Conservation (phyloP, 805 yeast species). For the Isabelozyma pseudorhagii region DNA sequence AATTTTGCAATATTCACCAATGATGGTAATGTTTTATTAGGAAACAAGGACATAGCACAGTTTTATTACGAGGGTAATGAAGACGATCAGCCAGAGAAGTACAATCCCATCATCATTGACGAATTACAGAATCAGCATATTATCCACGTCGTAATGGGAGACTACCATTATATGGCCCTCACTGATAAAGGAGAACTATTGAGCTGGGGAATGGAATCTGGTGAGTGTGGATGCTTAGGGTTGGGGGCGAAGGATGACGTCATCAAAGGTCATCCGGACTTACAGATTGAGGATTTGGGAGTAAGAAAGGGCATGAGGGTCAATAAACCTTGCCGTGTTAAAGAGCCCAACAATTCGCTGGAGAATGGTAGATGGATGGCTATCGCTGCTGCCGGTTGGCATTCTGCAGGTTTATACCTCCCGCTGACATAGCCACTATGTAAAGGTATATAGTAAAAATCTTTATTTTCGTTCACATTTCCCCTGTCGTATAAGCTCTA, state of each 20-base stretch:
- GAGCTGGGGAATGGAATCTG: conserved; percentile 69
- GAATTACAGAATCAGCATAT: conserved; percentile 48
- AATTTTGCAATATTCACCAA: conserved; percentile 56
- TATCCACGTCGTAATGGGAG: conserved; percentile 63
- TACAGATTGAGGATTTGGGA: conserved; percentile 18
- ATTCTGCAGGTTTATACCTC: conserved; percentile 56
- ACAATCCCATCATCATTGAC: conserved; percentile 27
- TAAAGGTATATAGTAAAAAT: background rate
- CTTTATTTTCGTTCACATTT: background rate
- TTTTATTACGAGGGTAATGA: conserved; percentile 7
- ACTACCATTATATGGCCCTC: conserved; percentile 67
- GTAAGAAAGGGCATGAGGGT: conserved; percentile 28
- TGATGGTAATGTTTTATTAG: conserved; percentile 45
- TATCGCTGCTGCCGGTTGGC: conserved; percentile 80
- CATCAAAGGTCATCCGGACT: background rate
- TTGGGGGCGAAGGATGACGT: conserved; percentile 33
- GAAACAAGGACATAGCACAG: conserved; percentile 19
- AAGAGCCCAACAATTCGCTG: conserved; percentile 33
- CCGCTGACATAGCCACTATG: conserved; percentile 1
- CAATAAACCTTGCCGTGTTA: conserved; percentile 17
- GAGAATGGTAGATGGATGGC: conserved; percentile 47
- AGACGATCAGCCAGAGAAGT: conserved; percentile 3
- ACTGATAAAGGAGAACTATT: conserved; percentile 52
- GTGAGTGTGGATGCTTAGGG: conserved; percentile 68
- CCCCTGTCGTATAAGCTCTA: background rate